Percentiles rank a stretch among this genome's conserved stretches.
phyloP scores from a whole-genome alignment of 495 filamentous ascomycete species.

The Aspergillus mulundensis region DNA sequence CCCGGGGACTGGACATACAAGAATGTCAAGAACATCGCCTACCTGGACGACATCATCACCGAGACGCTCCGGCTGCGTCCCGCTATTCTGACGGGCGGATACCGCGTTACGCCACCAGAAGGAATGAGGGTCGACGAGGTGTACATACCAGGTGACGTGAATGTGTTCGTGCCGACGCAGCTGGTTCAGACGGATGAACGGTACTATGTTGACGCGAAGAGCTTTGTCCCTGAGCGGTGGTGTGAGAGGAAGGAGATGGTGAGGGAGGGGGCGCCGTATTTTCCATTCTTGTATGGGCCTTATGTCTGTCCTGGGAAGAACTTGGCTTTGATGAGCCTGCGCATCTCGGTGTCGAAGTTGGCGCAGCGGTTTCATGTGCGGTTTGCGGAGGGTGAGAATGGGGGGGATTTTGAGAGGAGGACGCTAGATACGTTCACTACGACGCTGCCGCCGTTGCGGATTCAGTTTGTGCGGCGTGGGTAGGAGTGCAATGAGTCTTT shows the following conservation, averaged over 20 bases:
- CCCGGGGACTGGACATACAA: constrained; percentile 17
- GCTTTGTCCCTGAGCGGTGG: constrained; percentile 58
- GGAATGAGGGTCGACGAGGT: constrained; percentile 42
- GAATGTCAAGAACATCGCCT: constrained; percentile 21
- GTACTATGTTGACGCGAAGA: constrained; percentile 29
- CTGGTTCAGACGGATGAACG: constrained; percentile 31
- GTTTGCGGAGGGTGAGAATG: constrained; percentile 21
- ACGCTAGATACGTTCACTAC: constrained; percentile 16
- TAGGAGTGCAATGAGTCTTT: no score
- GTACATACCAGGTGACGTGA: constrained; percentile 39
- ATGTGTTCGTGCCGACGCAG: constrained; percentile 33
- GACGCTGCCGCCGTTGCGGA: constrained; percentile 10
- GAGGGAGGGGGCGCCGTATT: constrained; percentile 42
- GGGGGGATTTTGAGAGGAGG: constrained; percentile 12
- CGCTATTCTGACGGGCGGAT: constrained; percentile 33
- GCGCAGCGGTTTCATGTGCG: constrained; percentile 17
- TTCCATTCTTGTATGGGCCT: constrained; percentile 43
- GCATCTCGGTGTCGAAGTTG: constrained; percentile 17
- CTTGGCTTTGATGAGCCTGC: constrained; percentile 22
- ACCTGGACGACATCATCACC: constrained; percentile 47
- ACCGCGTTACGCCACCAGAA: constrained; percentile 38
- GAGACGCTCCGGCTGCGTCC: constrained; percentile 49
- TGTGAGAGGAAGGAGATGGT: constrained; percentile 37
- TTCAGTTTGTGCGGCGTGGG: constrained; percentile 2
- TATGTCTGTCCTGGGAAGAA: constrained; percentile 27